A percentile compares a stretch with the other conserved stretches of the same genome.
Evolutionary conservation across 495 filamentous ascomycete species (phyloP).

Genomic region (Amphirosellinia nigrospora): DNA sequence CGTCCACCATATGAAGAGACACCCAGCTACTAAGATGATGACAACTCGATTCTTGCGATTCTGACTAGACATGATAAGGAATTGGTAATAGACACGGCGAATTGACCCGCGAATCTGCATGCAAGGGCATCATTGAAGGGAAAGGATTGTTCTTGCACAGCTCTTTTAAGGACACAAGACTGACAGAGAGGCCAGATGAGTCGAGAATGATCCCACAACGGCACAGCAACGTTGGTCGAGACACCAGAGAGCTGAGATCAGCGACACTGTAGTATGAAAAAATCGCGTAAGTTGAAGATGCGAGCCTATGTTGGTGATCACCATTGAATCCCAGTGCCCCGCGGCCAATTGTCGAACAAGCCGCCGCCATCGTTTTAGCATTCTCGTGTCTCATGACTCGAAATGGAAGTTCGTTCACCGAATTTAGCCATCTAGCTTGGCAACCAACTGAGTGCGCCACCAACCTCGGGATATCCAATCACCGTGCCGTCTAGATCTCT

Average conservation of each 20-base stretch:
- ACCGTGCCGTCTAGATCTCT: background rate
- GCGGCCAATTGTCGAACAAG: background rate
- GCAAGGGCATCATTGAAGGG: background rate
- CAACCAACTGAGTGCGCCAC: constrained; percentile 3
- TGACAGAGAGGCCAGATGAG: constrained; percentile 2
- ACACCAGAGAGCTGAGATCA: background rate
- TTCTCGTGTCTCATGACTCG: background rate
- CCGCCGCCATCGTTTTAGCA: background rate
- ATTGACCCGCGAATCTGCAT: background rate
- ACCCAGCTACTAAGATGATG: constrained; percentile 24
- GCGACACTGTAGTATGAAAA: too few relatives aligned
- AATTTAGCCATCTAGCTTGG: constrained; percentile 12
- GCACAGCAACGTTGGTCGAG: background rate
- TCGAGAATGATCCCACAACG: background rate
- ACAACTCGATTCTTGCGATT: constrained; percentile 1
- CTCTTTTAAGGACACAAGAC: background rate
- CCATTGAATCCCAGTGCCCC: too few relatives aligned
- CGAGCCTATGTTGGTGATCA: background rate
- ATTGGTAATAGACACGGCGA: background rate
- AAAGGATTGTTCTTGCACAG: background rate
- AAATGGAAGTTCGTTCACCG: background rate
- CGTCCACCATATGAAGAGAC: constrained; percentile 33
- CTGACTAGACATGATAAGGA: constrained; percentile 2
- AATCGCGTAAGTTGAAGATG: too few relatives aligned
- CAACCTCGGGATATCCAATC: background rate